These are phyloP conservation scores for Camillea tinctor DNA, from an alignment of 2,329 filamentous ascomycete species.

Conservation along the genomic window DNA sequence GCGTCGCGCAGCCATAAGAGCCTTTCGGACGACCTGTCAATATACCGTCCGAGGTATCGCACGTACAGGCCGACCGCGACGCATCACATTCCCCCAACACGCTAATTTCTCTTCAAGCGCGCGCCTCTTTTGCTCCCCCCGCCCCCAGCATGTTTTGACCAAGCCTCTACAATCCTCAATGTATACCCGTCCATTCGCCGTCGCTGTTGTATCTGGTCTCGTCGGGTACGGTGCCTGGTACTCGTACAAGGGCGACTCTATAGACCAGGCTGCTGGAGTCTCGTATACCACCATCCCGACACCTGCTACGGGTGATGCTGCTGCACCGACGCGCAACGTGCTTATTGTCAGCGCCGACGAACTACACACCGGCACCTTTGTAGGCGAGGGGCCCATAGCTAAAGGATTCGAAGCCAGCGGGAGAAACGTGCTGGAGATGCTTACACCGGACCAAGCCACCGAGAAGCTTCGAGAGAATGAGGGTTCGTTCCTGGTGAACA, in stretches of 20 bases:
- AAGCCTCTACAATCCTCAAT: conserved; percentile 66
- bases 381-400: conserved; percentile 80
- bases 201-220: conserved; percentile 66
- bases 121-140: conserved; percentile 40
- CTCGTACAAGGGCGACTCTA: conserved; percentile 54
- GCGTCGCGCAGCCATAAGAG: conserved; percentile 70
- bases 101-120: conserved; percentile 31
- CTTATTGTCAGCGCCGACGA: conserved; percentile 88
- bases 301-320: conserved; percentile 37
- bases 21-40: conserved; percentile 67
- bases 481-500: conserved; percentile 85
- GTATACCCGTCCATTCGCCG: conserved; percentile 68
- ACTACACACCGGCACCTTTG: conserved; percentile 82
- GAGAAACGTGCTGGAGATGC: conserved; percentile 88
- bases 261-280: conserved; percentile 36
- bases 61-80: conserved; percentile 45
- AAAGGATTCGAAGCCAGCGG: conserved; percentile 86
- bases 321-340: conserved; percentile 60
- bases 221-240: conserved; percentile 79
- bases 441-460: conserved; percentile 91
- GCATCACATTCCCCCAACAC: conserved; percentile 36
- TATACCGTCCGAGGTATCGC: conserved; percentile 59
- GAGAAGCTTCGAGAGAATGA: conserved; percentile 85
- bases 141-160: conserved; percentile 38
- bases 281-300: conserved; percentile 41